A percentile compares a stretch with the other conserved stretches of the same genome.
These are phyloP conservation scores for Melaleuca alternifolia DNA, from an alignment of 345 rosid species.

Conservation along the genomic window DNA sequence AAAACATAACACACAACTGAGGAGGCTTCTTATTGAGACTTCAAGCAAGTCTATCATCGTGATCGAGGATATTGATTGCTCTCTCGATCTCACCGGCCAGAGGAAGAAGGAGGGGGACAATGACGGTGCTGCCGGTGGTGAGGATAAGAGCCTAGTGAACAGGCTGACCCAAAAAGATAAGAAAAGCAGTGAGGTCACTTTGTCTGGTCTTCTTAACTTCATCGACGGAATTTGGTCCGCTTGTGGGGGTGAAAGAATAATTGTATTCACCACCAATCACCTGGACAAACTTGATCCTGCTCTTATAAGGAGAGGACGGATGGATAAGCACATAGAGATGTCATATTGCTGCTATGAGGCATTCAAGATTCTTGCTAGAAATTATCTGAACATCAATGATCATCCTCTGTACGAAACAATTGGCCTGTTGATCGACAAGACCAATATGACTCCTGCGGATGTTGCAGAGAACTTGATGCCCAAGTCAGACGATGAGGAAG, in stretches of 20 bases:
- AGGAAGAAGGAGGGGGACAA: neutral
- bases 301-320: slow-evolving; percentile 15
- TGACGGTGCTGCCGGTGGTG: neutral
- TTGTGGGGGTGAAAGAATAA: slow-evolving; percentile 11
- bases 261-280: slow-evolving; percentile 12
- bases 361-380: slow-evolving; percentile 1
- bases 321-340: slow-evolving; percentile 19
- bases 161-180: neutral
- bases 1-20: slow-evolving; percentile 4
- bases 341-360: slow-evolving; percentile 6
- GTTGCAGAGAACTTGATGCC: slow-evolving; percentile 19
- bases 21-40: slow-evolving; percentile 10
- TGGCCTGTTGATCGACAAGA: neutral
- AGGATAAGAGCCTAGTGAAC: neutral
- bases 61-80: slow-evolving; percentile 19
- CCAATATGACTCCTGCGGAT: slow-evolving; percentile 11
- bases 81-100: slow-evolving; percentile 10
- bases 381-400: neutral
- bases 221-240: slow-evolving; percentile 16
- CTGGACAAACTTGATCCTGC: slow-evolving; percentile 15
- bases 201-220: slow-evolving; percentile 16
- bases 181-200: slow-evolving; percentile 9
- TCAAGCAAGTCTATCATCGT: slow-evolving; percentile 15
- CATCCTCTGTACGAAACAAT: slow-evolving; percentile 1
- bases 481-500: neutral